These are phyloP conservation scores for Drechslera avenae DNA, from an alignment of 2,329 filamentous ascomycete species.

Conservation along the genomic window DNA sequence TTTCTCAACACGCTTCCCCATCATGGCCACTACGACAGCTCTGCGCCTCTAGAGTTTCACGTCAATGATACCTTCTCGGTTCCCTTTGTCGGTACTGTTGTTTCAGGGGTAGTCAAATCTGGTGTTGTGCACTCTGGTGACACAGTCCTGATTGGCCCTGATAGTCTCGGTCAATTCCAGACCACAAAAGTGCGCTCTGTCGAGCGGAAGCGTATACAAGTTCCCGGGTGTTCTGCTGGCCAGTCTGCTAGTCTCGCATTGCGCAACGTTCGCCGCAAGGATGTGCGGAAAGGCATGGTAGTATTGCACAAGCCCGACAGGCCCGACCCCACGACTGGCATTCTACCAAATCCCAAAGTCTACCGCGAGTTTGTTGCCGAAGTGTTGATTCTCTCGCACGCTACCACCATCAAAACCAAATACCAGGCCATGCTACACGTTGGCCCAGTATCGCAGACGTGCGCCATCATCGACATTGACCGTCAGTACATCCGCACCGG, in stretches of 20 bases:
- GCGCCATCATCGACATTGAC: conserved; percentile 96
- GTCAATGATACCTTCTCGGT: conserved; percentile 98
- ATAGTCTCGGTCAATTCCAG: conserved; percentile 86
- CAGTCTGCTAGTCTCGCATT: conserved; percentile 93
- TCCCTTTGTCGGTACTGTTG: conserved; percentile 93
- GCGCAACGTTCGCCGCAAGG: conserved; percentile 83
- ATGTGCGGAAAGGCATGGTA: conserved; percentile 98
- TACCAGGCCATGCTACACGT: conserved; percentile 99
- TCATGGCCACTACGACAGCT: conserved; percentile 87
- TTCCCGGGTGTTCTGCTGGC: conserved; percentile 85
- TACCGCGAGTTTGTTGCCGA: conserved; percentile 63
- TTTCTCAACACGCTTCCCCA: conserved; percentile 96
- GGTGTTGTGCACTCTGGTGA: conserved; percentile 90
- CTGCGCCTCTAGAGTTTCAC: conserved; percentile 87
- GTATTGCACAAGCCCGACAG: conserved; percentile 83
- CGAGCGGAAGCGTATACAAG: conserved; percentile 88
- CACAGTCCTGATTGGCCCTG: conserved; percentile 83
- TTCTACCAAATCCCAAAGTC: conserved; percentile 55
- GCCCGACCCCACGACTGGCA: conserved; percentile 52
- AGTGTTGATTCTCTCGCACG: conserved; percentile 93
- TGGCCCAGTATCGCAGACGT: conserved; percentile 92
- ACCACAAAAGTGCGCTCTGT: conserved; percentile 89
- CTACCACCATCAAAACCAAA: conserved; percentile 93
- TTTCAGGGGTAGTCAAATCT: conserved; percentile 86
- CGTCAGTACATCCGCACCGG: conserved; percentile 93